phyloP scores from a whole-genome alignment of 2,329 filamentous ascomycete species.

The Parasarocladium wereldwijsianum region DNA sequence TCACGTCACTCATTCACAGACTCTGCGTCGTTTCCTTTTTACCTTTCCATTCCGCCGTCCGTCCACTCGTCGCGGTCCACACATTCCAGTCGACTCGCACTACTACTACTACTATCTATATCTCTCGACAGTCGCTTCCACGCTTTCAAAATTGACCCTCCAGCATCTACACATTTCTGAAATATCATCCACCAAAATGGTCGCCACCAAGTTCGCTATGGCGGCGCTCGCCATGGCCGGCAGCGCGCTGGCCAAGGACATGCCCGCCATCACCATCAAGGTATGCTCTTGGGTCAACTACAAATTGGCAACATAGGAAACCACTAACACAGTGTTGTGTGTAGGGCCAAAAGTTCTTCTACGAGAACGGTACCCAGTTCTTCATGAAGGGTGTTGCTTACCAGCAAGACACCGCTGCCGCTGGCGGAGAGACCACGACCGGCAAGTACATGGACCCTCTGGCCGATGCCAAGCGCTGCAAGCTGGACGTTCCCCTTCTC shows the following conservation, averaged over 20 bases:
- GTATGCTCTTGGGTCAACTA: no score
- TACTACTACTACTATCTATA: slow-evolving; percentile 1
- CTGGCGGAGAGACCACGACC: slow-evolving; percentile 31
- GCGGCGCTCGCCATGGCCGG: slow-evolving; percentile 25
- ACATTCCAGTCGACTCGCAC: slow-evolving; percentile 3
- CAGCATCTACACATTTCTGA: not conserved
- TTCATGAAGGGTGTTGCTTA: slow-evolving; percentile 92
- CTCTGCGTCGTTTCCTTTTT: slow-evolving; percentile 1
- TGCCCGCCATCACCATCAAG: slow-evolving; percentile 55
- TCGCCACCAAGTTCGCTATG: slow-evolving; percentile 15
- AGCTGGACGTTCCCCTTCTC: slow-evolving; percentile 74
- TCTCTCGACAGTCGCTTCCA: slow-evolving; percentile 1
- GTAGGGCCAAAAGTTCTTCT: slow-evolving; percentile 78
- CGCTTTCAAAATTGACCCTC: not conserved
- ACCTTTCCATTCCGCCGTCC: slow-evolving; percentile 3
- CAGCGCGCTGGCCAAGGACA: slow-evolving; percentile 25
- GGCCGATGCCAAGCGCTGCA: slow-evolving; percentile 54
- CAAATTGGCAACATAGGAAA: no score
- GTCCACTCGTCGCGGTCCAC: slow-evolving; percentile 1
- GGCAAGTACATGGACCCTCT: slow-evolving; percentile 67
- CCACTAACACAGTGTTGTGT: slow-evolving; percentile 6
- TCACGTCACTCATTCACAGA: slow-evolving; percentile 5
- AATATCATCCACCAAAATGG: slow-evolving; percentile 14
- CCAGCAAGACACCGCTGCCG: slow-evolving; percentile 60
- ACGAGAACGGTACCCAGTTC: slow-evolving; percentile 52